Percentiles rank a stretch among this genome's conserved stretches.
Evolutionary conservation across 148 eudicot genomes (phyloP).

Genomic region (Rhododendron henanense): DNA sequence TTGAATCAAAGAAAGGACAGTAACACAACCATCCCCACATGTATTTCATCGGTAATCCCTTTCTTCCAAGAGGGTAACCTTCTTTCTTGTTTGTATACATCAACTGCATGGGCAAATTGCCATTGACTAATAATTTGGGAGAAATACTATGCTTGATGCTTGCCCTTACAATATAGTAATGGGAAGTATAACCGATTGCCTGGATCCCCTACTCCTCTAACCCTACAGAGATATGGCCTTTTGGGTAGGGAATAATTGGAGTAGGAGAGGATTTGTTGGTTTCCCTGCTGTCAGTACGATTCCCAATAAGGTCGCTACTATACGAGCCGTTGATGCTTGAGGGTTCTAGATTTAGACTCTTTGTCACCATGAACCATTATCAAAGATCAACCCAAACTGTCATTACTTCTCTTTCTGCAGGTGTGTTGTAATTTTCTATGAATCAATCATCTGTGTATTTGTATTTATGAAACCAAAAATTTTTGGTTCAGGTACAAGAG

Average conservation of each 20-base stretch:
- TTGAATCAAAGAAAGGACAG: conserved; percentile 48
- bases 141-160: not conserved
- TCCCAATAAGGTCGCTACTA: not conserved
- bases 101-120: not conserved
- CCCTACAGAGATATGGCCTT: not conserved
- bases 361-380: not conserved
- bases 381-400: not conserved
- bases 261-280: not conserved
- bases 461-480: not conserved
- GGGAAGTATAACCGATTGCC: not conserved
- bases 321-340: not conserved
- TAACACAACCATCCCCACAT: conserved; percentile 42
- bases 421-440: not conserved
- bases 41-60: conserved; percentile 65
- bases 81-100: not conserved
- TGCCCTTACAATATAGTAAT: not conserved
- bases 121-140: not conserved
- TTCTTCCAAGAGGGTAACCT: not conserved
- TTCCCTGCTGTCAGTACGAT: not conserved
- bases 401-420: not conserved
- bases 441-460: not conserved
- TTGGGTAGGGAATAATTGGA: not conserved
- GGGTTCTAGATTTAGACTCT: not conserved
- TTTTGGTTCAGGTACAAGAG: not conserved
- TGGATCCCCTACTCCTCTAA: no score